Evolutionary conservation across 2,329 filamentous ascomycete species (phyloP).

Genomic region (Cladosporium sp.): DNA sequence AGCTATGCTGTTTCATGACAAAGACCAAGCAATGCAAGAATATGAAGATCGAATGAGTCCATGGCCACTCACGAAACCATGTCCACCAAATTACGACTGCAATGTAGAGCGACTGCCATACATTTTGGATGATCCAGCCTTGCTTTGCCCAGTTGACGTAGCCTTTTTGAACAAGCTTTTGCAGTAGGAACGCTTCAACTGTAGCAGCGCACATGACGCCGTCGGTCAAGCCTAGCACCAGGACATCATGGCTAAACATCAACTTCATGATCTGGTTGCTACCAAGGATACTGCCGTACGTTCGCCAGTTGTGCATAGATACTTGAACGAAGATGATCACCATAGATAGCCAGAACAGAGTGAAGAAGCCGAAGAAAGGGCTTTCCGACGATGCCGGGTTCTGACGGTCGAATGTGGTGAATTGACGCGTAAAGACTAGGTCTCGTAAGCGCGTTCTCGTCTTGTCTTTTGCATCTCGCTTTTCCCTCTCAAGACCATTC

Average conservation of each 20-base stretch:
- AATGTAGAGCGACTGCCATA: slow-evolving; percentile 67
- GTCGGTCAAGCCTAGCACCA: slow-evolving; percentile 57
- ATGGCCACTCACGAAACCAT: slow-evolving; percentile 70
- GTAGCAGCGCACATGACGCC: slow-evolving; percentile 65
- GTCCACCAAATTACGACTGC: slow-evolving; percentile 61
- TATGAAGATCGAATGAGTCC: slow-evolving; percentile 77
- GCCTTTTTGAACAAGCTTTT: slow-evolving; percentile 56
- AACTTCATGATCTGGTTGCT: slow-evolving; percentile 66
- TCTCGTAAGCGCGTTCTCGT: slow-evolving; percentile 44
- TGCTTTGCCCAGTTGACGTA: slow-evolving; percentile 62
- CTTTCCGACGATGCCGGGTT: slow-evolving; percentile 62
- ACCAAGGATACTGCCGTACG: slow-evolving; percentile 65
- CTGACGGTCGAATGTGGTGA: slow-evolving; percentile 70
- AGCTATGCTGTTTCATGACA: slow-evolving; percentile 81
- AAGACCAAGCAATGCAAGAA: slow-evolving; percentile 70
- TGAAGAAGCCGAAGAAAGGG: slow-evolving; percentile 75
- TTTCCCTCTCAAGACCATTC: slow-evolving; percentile 41
- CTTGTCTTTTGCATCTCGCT: slow-evolving; percentile 30
- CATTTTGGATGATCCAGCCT: slow-evolving; percentile 71
- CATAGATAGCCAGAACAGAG: slow-evolving; percentile 71
- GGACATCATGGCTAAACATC: slow-evolving; percentile 58
- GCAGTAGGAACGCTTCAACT: slow-evolving; percentile 61
- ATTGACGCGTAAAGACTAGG: slow-evolving; percentile 67
- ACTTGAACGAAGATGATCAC: slow-evolving; percentile 63
- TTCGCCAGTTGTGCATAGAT: slow-evolving; percentile 63